A percentile compares a stretch with the other conserved stretches of the same genome.
These are phyloP conservation scores for Xylaria intraflava DNA, from an alignment of 495 filamentous ascomycete genomes.

Conservation along the genomic window DNA sequence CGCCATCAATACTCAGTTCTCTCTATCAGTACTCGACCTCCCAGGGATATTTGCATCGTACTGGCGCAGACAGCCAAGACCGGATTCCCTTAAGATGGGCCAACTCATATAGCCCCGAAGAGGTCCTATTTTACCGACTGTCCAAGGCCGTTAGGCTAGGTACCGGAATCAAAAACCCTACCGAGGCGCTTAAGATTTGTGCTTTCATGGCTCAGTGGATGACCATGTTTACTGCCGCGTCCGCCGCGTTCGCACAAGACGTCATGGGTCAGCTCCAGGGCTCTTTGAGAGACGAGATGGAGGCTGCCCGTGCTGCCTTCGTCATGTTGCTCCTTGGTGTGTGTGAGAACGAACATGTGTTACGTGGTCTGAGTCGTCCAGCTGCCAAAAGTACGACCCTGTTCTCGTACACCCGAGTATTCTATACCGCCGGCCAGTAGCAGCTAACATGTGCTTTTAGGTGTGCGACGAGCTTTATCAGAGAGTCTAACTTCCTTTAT, in stretches of 20 bases:
- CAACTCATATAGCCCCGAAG: conserved; percentile 42
- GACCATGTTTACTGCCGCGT: conserved; percentile 35
- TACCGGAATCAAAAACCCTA: conserved; percentile 25
- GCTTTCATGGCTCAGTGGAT: conserved; percentile 37
- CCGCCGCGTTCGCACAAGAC: conserved; percentile 36
- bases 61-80: conserved; percentile 21
- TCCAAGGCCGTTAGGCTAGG: conserved; percentile 39
- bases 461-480: conserved; percentile 39
- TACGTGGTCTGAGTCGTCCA: conserved; percentile 37
- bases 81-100: conserved; percentile 34
- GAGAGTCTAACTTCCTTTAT: conserved; percentile 46
- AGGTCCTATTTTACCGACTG: conserved; percentile 47
- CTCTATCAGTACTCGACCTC: conserved; percentile 55
- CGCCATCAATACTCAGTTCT: conserved; percentile 49
- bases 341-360: conserved; percentile 44
- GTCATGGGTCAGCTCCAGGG: conserved; percentile 34
- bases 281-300: conserved; percentile 42
- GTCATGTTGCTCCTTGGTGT: conserved; percentile 43
- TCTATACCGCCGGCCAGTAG: background rate
- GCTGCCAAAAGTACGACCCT: conserved; percentile 37
- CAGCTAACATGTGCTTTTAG: conserved; percentile 25
- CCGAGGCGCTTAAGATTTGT: conserved; percentile 32
- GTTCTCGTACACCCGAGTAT: conserved; percentile 3
- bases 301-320: conserved; percentile 47
- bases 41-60: conserved; percentile 24